phyloP scores from a whole-genome alignment of 805 yeast species.

The Saccharomycopsis sp. region DNA sequence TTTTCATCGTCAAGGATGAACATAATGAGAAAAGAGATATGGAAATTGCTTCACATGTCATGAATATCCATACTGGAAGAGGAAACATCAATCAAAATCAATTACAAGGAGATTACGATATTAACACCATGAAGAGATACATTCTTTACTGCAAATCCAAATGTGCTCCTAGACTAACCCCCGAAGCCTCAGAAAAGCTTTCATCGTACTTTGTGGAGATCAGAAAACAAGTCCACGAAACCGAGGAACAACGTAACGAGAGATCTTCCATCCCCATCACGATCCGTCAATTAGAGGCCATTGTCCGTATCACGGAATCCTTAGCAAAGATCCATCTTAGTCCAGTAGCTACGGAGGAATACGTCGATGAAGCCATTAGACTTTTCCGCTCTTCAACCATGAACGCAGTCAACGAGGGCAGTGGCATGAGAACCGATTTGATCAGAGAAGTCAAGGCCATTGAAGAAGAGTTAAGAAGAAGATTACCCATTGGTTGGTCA shows the following conservation, averaged over 20 bases:
- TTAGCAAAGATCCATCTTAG: constrained; percentile 77
- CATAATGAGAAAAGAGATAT: constrained; percentile 80
- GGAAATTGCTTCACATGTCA: constrained; percentile 87
- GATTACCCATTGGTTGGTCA: constrained; percentile 95
- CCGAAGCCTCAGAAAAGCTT: constrained; percentile 81
- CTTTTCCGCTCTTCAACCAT: constrained; percentile 93
- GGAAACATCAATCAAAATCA: constrained; percentile 39
- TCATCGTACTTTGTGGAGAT: constrained; percentile 90
- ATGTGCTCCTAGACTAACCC: constrained; percentile 87
- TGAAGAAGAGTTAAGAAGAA: constrained; percentile 75
- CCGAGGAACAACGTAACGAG: constrained; percentile 73
- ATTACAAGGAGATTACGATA: constrained; percentile 62
- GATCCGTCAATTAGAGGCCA: constrained; percentile 94
- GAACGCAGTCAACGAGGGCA: constrained; percentile 79
- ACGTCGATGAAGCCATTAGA: constrained; percentile 92
- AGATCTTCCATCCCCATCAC: constrained; percentile 96
- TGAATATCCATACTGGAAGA: constrained; percentile 87
- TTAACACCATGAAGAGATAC: constrained; percentile 85
- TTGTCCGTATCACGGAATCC: constrained; percentile 89
- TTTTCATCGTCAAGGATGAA: constrained; percentile 91
- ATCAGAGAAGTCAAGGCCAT: constrained; percentile 66
- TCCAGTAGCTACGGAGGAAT: constrained; percentile 78
- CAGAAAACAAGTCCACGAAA: constrained; percentile 69
- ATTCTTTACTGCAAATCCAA: constrained; percentile 80
- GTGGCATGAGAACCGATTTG: constrained; percentile 42